Base-by-base conservation (phyloP, 179 eudicot species). In the Spergularia azorica region DNA sequence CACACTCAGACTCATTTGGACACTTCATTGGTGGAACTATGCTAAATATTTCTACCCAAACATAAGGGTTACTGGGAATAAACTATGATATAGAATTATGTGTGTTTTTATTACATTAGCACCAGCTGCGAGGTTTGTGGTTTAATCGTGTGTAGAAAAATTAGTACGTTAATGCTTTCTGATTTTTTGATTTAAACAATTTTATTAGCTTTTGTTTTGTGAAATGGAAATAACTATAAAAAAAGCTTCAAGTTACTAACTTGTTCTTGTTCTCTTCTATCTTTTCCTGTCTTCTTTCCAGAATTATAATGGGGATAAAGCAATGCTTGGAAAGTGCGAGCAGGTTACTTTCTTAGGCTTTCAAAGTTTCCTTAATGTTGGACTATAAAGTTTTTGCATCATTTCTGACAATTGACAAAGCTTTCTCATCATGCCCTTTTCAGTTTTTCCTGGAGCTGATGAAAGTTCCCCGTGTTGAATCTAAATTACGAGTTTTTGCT, bases 391-490 rank as follows among this genome's bases (percentile, higher is more conserved):
- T 46, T 43, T 10, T 56, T 9, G 43, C 21, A 13, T 63, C 63
- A 60, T 32, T 14, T 69, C 71, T 81, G 63, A 51, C 73, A 54
- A 32, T 69, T 46, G 50, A 46, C 50, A 57, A 67, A 58, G 63
- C 76, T 63, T 32, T 67, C n/a, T 74, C 41, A 21, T 71, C 52
- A 20, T 64, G 82, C 64, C 15, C 60, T 36, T 85, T 91, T 76
- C 92, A 95, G 98, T 92, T 95, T 82, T 93, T 93, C 87, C 78
- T 95, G 86, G 97, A 95, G 90, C 83, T 95, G 87, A 95, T 95
- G 97, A 95, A 93, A 80, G 98, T 95, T 70, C 97, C 97, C 70
- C 92, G 98, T 70, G 97, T 95, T 51, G 97, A 95, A 80, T 84
- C 97, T 60, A 95, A 95, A 81, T 84, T 95, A 71, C 87, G 98